Conservation (phyloP, 352 stramenopile genomes). For the Phytophthora cryptogea region DNA sequence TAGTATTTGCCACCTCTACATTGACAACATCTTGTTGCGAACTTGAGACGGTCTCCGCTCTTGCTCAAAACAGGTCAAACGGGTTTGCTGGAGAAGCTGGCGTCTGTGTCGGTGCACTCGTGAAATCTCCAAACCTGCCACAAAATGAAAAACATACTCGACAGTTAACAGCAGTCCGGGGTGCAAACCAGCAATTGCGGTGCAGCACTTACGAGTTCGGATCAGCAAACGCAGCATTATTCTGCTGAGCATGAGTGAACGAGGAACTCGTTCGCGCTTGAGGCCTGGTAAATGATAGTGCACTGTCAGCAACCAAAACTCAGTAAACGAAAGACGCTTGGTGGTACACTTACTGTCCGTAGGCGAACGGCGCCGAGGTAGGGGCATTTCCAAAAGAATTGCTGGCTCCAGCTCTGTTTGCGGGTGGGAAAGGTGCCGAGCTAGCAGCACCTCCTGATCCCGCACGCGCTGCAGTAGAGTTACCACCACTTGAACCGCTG, state of each 20-base stretch:
- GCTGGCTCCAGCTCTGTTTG: conserved; percentile 17
- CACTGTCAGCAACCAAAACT: conserved; percentile 14
- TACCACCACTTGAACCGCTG: conserved; percentile 26
- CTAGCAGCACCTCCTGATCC: conserved; percentile 26
- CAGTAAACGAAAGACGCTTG: neutral
- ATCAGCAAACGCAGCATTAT: conserved; percentile 38
- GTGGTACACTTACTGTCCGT: conserved; percentile 32
- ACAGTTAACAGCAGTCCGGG: conserved; percentile 10
- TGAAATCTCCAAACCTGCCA: conserved; percentile 59
- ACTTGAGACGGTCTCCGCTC: conserved; percentile 3
- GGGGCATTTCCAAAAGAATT: conserved; percentile 33
- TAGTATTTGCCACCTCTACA: conserved; percentile 29
- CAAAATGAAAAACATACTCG: conserved; percentile 2
- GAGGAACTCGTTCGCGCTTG: conserved; percentile 31
- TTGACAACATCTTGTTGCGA: conserved; percentile 16
- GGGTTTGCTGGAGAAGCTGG: conserved; percentile 60
- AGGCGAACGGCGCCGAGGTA: conserved; percentile 46
- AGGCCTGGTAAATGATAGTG: conserved; percentile 13
- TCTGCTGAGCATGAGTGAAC: conserved; percentile 46
- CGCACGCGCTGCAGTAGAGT: conserved; percentile 22
- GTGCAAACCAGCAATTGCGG: neutral
- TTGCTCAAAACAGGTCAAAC: conserved; percentile 84
- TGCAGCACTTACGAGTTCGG: conserved; percentile 47
- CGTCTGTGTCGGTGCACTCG: conserved; percentile 37
- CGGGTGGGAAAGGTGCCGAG: conserved; percentile 26